Evolutionary conservation across 2,329 filamentous ascomycete genomes (phyloP), one percentile per base, ranked within the genome.

Genomic region (Penicillium sp.): DNA sequence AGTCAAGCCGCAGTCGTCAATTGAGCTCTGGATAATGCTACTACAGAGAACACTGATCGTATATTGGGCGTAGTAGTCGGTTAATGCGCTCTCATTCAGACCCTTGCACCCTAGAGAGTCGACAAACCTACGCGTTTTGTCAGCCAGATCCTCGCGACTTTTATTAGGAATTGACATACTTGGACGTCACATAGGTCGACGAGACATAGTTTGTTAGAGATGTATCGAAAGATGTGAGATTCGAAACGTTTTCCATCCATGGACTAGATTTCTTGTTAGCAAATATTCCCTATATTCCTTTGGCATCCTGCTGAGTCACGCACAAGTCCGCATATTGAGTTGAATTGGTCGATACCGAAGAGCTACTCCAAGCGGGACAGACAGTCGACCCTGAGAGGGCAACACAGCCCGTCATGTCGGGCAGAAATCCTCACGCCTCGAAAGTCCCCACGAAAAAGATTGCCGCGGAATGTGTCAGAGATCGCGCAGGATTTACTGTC

Each of bases 1-100:
- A 0, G 87, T 83, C 46, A 96, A 78, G 21, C 78, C 76, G 76
- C 95, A 99, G 26, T 82, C 71, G 11, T 77, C 71, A 67, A 89
- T 86, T 5, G 95, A 98, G 71, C 91, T 93, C 75, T 99, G 95
- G 50, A 99, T 85, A 70, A 99, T 90, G 63, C 90, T 84, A 80
- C 96, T 98, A 82, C 95, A 99, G 63, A 99, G 84, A 62, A 96
- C 88, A 59, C 90, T 95, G 47, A 87, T 95, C 5, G 93, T 96
- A 77, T 93, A 99, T 67, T 95, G 89, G 48, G 95, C 93, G 76
- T 99, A 99, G 69, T 93, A 85, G 68, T 89, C 84, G 64, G 86
- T 88, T 4, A 91, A 88, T 72, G 96, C 90, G 55, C 85, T 86
- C 55, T 93, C 83, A 69, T 95, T 86, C 67, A 97, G 81, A 60